Conservation (phyloP, 2,329 filamentous ascomycete genomes). For the Aspergillus clavatus region DNA sequence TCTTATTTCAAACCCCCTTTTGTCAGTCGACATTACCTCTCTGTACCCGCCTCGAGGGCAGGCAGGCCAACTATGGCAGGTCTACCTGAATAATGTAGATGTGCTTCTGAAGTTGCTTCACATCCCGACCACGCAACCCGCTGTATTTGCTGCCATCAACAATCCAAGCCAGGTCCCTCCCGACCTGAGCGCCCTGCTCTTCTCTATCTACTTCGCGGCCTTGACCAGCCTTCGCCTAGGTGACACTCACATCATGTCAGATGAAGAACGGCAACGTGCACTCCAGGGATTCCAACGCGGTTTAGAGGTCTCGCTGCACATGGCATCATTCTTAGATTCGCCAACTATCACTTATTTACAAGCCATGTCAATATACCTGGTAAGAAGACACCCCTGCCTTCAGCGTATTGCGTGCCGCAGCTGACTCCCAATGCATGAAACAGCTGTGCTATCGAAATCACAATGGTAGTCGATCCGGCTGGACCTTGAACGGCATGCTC, state of each 20-base stretch:
- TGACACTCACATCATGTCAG: too few relatives aligned
- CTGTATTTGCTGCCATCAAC: constrained; percentile 26
- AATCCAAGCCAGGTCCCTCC: constrained; percentile 13
- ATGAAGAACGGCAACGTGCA: constrained; percentile 11
- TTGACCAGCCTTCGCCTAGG: constrained; percentile 18
- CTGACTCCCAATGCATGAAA: too few relatives aligned
- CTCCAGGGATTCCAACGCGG: constrained; percentile 22
- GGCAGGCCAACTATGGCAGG: constrained; percentile 27
- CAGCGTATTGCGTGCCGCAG: too few relatives aligned
- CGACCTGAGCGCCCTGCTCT: constrained; percentile 23
- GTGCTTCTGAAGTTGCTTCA: constrained; percentile 27
- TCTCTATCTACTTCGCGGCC: constrained; percentile 26
- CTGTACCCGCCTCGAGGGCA: constrained; percentile 21
- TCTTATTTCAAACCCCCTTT: constrained; percentile 17
- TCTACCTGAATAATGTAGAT: constrained; percentile 25
- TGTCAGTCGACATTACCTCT: constrained; percentile 9
- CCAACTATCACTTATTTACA: constrained; percentile 32
- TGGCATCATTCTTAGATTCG: constrained; percentile 39
- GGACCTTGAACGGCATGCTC: constrained; percentile 50
- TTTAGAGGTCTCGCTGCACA: constrained; percentile 38
- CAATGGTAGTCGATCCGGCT: constrained; percentile 27
- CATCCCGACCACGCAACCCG: constrained; percentile 23
- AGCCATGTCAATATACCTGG: constrained; percentile 38
- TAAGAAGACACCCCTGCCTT: too few relatives aligned
- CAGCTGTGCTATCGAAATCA: constrained; percentile 20